These are phyloP conservation scores for Lyophyllum decastes DNA, from an alignment of 768 basidiomycete species.

Conservation along the genomic window DNA sequence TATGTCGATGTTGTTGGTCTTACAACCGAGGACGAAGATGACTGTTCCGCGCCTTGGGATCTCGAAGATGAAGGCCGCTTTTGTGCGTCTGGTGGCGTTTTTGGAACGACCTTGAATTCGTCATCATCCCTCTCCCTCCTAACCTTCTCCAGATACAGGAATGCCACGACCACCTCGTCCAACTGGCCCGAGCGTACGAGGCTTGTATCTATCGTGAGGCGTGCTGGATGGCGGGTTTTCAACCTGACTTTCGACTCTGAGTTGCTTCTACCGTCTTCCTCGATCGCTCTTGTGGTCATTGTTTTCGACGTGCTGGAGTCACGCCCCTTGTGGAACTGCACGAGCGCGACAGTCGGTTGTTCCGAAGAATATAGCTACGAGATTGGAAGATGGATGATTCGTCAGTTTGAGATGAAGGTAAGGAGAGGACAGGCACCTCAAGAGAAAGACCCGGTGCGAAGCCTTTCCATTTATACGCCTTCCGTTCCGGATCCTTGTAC, in stretches of 20 bases:
- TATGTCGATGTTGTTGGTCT: background rate
- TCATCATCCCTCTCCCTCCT: constrained; percentile 16
- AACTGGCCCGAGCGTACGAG: background rate
- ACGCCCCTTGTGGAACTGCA: constrained; percentile 5
- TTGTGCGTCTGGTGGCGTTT: background rate
- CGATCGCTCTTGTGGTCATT: background rate
- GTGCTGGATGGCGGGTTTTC: background rate
- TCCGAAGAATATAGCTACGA: constrained; percentile 5
- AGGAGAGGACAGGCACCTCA: constrained; percentile 4
- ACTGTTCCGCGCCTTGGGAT: background rate
- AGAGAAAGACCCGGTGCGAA: constrained; percentile 15
- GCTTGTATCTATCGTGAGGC: constrained; percentile 5
- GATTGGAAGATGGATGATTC: background rate
- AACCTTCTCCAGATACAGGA: constrained; percentile 18
- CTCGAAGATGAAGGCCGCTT: background rate
- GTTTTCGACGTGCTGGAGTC: background rate
- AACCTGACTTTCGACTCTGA: background rate
- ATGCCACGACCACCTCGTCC: constrained; percentile 14
- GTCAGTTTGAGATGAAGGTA: background rate
- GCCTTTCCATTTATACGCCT: constrained; percentile 15
- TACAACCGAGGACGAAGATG: background rate
- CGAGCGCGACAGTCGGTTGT: constrained; percentile 2
- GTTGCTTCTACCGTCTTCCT: background rate
- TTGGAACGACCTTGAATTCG: constrained; percentile 6
- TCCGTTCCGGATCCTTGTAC: constrained; percentile 8